phyloP scores from a whole-genome alignment of 176 grass and related monocot genomes.

The Zizania latifolia region DNA sequence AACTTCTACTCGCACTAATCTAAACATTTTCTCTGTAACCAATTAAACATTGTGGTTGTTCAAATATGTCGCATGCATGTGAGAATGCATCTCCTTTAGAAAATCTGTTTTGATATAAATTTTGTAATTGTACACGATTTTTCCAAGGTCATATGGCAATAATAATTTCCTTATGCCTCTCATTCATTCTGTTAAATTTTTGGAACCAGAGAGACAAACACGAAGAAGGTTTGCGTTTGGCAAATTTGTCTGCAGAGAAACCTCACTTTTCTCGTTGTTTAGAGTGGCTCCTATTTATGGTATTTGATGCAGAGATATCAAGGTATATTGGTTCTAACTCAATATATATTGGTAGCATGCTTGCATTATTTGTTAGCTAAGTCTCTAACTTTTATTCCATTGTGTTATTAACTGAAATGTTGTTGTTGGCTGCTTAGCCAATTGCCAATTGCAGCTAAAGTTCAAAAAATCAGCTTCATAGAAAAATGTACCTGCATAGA shows the following conservation, averaged over 20 bases:
- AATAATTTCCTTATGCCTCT: slow-evolving; percentile 6
- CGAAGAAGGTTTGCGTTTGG: slow-evolving; percentile 85
- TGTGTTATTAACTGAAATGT: slow-evolving; percentile 14
- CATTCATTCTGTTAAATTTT: slow-evolving; percentile 16
- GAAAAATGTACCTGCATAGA: slow-evolving; percentile 38
- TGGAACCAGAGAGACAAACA: slow-evolving; percentile 77
- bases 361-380: neutral
- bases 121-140: neutral
- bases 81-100: no score
- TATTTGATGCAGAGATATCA: slow-evolving; percentile 99
- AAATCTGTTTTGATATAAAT: no score
- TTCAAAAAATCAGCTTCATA: slow-evolving; percentile 58
- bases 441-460: slow-evolving; percentile 66
- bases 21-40: no score
- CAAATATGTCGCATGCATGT: no score
- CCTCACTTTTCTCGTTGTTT: slow-evolving; percentile 98
- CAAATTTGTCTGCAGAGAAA: slow-evolving; percentile 90
- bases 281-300: slow-evolving; percentile 98
- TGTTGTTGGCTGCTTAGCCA: neutral
- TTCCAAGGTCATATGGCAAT: neutral
- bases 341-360: neutral
- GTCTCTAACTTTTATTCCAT: neutral
- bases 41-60: no score
- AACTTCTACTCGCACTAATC: no score
- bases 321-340: slow-evolving; percentile 52